A percentile compares a stretch with the other conserved stretches of the same genome.
Conservation (phyloP, 257 asterid genomes). For the Solanum pinnatisectum region DNA sequence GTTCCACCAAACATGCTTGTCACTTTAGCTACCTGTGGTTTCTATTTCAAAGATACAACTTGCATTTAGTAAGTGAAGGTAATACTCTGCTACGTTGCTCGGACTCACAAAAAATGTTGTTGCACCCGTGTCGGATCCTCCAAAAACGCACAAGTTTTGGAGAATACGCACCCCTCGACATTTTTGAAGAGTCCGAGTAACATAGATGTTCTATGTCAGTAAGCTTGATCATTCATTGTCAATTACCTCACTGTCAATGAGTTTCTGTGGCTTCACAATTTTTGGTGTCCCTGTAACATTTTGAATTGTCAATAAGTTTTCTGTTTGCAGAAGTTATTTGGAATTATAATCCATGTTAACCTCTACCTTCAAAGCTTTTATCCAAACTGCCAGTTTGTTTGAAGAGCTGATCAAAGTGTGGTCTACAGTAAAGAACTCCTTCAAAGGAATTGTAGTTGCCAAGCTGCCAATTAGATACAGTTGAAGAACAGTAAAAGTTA, state of each 20-base stretch:
- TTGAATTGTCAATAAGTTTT: not conserved
- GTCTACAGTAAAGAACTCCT: slow-evolving; percentile 97
- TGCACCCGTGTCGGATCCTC: not conserved
- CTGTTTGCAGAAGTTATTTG: not conserved
- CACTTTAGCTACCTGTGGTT: slow-evolving; percentile 58
- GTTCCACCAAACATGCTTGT: slow-evolving; percentile 83
- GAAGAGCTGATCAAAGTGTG: slow-evolving; percentile 98
- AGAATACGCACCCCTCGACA: not conserved
- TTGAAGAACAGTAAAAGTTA: not conserved
- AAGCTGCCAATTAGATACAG: slow-evolving; percentile 33
- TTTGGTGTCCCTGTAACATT: slow-evolving; percentile 73
- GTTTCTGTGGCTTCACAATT: slow-evolving; percentile 75
- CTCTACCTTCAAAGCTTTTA: slow-evolving; percentile 90
- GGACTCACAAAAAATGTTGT: not conserved
- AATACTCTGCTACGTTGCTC: not conserved
- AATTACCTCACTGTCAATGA: slow-evolving; percentile 52
- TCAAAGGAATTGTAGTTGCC: slow-evolving; percentile 93
- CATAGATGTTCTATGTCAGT: not conserved
- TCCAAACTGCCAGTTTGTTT: slow-evolving; percentile 94
- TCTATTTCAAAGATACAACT: slow-evolving; percentile 24
- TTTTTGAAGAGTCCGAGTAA: not conserved
- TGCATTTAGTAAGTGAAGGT: not conserved
- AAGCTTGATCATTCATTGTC: not conserved
- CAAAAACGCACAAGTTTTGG: not conserved
- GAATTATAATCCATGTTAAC: not conserved